Conservation (phyloP, 192 early-diverging fungal genomes). For the Funneliformis geosporum region DNA sequence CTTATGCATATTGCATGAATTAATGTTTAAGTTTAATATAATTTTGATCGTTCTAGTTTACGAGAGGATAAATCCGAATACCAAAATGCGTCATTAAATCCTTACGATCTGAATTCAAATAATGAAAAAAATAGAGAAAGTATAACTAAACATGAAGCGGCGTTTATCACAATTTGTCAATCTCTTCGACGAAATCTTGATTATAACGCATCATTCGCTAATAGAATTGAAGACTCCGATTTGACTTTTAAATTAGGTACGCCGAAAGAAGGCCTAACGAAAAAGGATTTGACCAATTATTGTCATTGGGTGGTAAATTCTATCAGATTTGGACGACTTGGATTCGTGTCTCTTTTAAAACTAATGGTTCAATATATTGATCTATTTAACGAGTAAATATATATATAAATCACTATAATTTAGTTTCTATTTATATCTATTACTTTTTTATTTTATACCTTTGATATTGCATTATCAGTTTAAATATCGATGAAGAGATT, state of each 20-base stretch:
- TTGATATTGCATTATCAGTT: neutral
- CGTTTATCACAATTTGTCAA: slow-evolving; percentile 11
- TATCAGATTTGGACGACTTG: neutral
- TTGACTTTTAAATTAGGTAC: neutral
- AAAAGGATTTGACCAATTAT: neutral
- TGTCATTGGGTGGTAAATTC: neutral
- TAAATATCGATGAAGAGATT: neutral
- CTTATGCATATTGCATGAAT: neutral
- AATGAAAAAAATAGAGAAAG: neutral
- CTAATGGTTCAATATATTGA: slow-evolving; percentile 17
- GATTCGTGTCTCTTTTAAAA: slow-evolving; percentile 10
- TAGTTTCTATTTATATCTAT: neutral
- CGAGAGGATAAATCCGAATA: neutral
- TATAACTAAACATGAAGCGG: neutral
- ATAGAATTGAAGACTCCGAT: neutral
- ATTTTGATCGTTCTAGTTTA: neutral
- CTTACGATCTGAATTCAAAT: neutral
- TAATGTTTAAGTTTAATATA: neutral
- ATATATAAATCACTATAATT: neutral
- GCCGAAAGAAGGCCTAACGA: neutral
- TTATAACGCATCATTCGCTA: neutral
- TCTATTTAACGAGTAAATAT: slow-evolving; percentile 3
- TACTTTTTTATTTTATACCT: neutral
- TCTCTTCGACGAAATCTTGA: neutral
- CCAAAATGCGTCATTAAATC: neutral